Evolutionary conservation across 2,329 filamentous ascomycete genomes (phyloP), one percentile per base, ranked within the genome.

Genomic region (Trichoderma atroviride): DNA sequence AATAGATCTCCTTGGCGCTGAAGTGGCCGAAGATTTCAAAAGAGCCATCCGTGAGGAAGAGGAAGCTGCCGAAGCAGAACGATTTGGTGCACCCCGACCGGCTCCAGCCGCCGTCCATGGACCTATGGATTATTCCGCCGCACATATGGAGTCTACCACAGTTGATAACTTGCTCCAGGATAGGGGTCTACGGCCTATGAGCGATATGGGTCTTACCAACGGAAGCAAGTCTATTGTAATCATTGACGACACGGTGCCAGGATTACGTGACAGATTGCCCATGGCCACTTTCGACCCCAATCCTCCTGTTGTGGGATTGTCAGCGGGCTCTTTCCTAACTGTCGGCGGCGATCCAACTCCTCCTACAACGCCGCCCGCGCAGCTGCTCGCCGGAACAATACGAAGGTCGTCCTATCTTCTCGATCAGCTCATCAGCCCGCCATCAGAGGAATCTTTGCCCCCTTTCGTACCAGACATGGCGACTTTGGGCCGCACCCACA

Each of bases 171-270:
- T 79, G 5, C 72, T 74, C 5, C 75, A 76, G 7, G 71, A 77
- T 6, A 73, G 79, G 10, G 80, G 70, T 70, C 76, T 72, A 66
- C 79, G 85, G 56, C 84, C 85, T 1, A 74, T 78, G 14, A 88
- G 86, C 71, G 86, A 88, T 70, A 82, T 83, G 73, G 86, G 80
- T 6, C 87, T 95, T 56, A 96, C 93, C 0, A 85, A 85, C 13
- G 92, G 93, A n/a, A 97, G 93, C 83, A 91, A 94, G 76, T 97
- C 93, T 0, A 96, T 97, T 73, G 86, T 97, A 68, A 96, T 97
- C 75, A 89, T 97, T 43, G 92, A 96, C 70, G 88, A 88, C 37
- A 91, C 89, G 0, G 73, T 84, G n/a, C 79, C 84, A 0, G 73
- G 81, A 11, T 87, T 89, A 10, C 86, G 83, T 10, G 82, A 82